Conservation (phyloP, 306 rosid species). For the Lathyrus sativus region DNA sequence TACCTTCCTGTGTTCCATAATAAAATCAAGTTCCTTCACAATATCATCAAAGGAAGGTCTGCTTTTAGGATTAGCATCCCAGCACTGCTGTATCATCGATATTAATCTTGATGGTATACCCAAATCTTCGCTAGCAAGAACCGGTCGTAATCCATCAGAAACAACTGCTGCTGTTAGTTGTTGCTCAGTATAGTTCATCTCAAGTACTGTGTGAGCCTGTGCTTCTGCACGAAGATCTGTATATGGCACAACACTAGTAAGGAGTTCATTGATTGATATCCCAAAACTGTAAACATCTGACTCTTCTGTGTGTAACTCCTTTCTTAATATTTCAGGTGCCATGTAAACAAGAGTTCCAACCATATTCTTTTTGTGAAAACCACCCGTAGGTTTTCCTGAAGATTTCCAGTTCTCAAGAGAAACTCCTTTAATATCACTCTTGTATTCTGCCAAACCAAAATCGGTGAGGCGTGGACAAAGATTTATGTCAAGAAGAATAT, state of each 20-base stretch:
- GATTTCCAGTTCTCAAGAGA: constrained; percentile 82
- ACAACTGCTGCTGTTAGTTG: constrained; percentile 88
- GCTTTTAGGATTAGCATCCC: constrained; percentile 70
- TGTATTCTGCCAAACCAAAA: constrained; percentile 91
- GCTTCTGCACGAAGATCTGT: constrained; percentile 95
- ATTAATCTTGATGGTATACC: constrained; percentile 66
- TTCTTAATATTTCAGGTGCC: constrained; percentile 94
- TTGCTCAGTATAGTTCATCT: constrained; percentile 95
- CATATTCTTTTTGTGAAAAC: constrained; percentile 90
- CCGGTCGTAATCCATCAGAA: constrained; percentile 78
- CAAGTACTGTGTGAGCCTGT: constrained; percentile 96
- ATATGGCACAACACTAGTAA: constrained; percentile 94
- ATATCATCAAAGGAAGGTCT: constrained; percentile 76
- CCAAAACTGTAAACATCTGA: constrained; percentile 96
- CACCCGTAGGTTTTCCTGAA: constrained; percentile 93
- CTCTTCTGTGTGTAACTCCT: constrained; percentile 78
- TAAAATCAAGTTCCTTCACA: constrained; percentile 62
- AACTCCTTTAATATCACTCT: constrained; percentile 60
- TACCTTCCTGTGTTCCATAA: constrained; percentile 52
- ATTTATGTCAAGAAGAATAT: constrained; percentile 79
- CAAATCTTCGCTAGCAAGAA: constrained; percentile 63
- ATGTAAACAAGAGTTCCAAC: constrained; percentile 92
- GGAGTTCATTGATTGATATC: constrained; percentile 80
- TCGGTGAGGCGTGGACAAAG: constrained; percentile 79
- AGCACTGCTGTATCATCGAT: constrained; percentile 70